Base-by-base conservation (phyloP, 352 stramenopile genomes). In the Elongisporangium undulatum region DNA sequence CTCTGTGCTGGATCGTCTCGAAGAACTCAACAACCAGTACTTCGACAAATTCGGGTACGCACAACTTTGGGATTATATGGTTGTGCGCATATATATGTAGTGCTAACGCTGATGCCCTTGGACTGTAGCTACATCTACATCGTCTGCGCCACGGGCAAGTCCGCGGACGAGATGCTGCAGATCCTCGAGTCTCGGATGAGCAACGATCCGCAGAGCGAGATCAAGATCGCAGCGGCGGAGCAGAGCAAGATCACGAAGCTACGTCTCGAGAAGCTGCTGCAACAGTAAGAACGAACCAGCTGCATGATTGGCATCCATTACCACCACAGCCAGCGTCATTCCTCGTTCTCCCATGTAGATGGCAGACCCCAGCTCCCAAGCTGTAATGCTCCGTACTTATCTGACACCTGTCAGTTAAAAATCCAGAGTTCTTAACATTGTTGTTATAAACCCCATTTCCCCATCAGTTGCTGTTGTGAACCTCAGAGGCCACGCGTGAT, bases 201-300 rank as follows among this genome's bases (percentile, higher is more conserved):
- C 29, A 89, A 90, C 59, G 66, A 51, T 16, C 21, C 61, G 0
- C 74, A 79, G 39, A 58, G 66, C 1, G 83, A 92, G 63, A 68
- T 92, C 5, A 39, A 63, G n/a, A 67, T 90, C 21, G 83, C 83
- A 8, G 79, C 81, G 3, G 67, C 54, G 12, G 83, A 92, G 65
- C 83, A 92, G 61, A 84, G 72, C 75, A 91, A 91, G 68, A 91
- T 90, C 65, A 83, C 81, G 22, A 87, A 86, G 59, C 72, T 91
- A 39, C 79, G 81, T 8, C 74, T 91, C 20, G 55, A 69, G 49
- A 92, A 92, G 58, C 57, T 92, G 34, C 63, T 89, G 49, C 61
- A 77, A 62, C 61, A 87, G 79, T 88, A 82, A 85, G 76, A 12
- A 6, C 2, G 23, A 17, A 17, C 10, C 34, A 45, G 34, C 34